Evolutionary conservation across 1,284 basidiomycete species (phyloP).

Genomic region (Xerocomus minutiporus): DNA sequence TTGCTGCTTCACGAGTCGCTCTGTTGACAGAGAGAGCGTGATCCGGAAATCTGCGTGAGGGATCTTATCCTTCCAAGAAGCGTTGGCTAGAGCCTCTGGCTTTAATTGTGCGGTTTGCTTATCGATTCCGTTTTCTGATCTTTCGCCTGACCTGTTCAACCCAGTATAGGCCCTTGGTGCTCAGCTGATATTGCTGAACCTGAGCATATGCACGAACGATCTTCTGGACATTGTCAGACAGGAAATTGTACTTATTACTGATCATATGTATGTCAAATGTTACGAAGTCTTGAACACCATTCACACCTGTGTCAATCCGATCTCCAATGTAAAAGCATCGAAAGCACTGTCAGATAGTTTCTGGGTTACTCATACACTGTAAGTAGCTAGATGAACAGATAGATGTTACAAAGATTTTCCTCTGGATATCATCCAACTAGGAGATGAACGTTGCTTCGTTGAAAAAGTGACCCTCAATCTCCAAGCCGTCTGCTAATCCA

Average conservation of each 20-base stretch:
- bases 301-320: too few relatives aligned
- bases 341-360: background rate
- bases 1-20: background rate
- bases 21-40: background rate
- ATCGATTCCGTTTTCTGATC: too few relatives aligned
- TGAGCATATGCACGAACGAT: too few relatives aligned
- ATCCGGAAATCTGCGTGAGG: background rate
- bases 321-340: background rate
- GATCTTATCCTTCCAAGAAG: background rate
- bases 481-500: constrained; percentile 41
- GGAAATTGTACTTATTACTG: too few relatives aligned
- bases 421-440: constrained; percentile 24
- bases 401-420: background rate
- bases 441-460: constrained; percentile 93
- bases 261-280: background rate
- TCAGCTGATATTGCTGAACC: too few relatives aligned
- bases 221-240: too few relatives aligned
- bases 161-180: too few relatives aligned
- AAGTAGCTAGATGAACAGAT: background rate
- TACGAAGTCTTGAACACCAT: too few relatives aligned
- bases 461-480: constrained; percentile 74
- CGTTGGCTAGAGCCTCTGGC: background rate
- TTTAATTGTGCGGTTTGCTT: background rate
- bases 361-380: background rate
- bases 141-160: too few relatives aligned